Base-by-base conservation (phyloP, 306 rosid species). In the Medicago ruthenica region DNA sequence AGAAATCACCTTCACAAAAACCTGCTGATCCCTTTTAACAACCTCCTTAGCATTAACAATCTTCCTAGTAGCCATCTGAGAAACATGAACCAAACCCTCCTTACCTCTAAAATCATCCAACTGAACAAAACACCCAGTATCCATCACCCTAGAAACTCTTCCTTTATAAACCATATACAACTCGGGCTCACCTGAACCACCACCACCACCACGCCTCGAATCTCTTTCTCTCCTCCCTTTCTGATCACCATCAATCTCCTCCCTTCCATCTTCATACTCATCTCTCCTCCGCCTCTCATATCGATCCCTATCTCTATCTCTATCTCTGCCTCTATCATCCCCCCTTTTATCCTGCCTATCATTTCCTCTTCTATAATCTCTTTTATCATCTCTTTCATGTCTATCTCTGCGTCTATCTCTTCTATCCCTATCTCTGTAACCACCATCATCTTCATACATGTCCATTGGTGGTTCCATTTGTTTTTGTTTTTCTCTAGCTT, bases 11-110 rank as follows among this genome's bases (percentile, higher is more conserved):
- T 90, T 92, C 24, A 92, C 94, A 59, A 76, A 93, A 64, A 90
- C 98, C 73, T 87, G 96, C 72, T 90, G 95, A 64, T 93, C 96
- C 64, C 98, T 84, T 81, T 90, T 93, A 62, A 90, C 92, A 42
- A 89, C 89, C 18, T 90, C 98, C 80, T 93, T 93, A 14, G 92
- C 98, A 81, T 87, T 92, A 34, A 57, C 40, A 48, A 92, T 83
- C 79, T 96, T 84, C 36, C 94, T 68, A 12, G 89, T 90, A 0
- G 97, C 97, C 17, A 92, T 90, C 86, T 92, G 98, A 0, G 96
- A 92, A 51, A 90, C 94, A 24, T 92, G 98, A 24, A 92, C 98
- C 83, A 92, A 84, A 47, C 96, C 98, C 73, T 92, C 98, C 74
- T 90, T 92, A 41, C 96, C 98, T 74, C 89, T 88, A 9, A 89